A percentile compares a stretch with the other conserved stretches of the same genome.
These are phyloP conservation scores for Aschersonia sp. DNA, from an alignment of 2,329 filamentous ascomycete genomes.

Conservation along the genomic window DNA sequence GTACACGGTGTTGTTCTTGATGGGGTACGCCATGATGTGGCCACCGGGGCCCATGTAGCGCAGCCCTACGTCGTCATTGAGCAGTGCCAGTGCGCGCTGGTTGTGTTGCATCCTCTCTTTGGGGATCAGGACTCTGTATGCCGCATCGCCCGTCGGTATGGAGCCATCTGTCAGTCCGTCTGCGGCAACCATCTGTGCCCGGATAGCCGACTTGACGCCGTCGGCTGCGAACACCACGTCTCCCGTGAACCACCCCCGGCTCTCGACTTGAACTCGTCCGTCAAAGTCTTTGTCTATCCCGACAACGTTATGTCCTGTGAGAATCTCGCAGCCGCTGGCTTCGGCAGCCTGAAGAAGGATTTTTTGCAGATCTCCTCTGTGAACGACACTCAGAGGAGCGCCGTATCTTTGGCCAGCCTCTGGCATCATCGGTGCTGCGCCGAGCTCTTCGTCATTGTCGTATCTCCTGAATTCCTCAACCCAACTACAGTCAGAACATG, in stretches of 20 bases:
- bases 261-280: slow-evolving; percentile 28
- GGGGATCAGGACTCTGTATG: slow-evolving; percentile 38
- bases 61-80: slow-evolving; percentile 41
- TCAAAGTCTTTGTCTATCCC: slow-evolving; percentile 10
- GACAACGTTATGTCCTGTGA: slow-evolving; percentile 31
- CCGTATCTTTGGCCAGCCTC: slow-evolving; percentile 8
- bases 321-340: slow-evolving; percentile 9
- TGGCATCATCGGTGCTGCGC: slow-evolving; percentile 8
- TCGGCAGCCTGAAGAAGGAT: slow-evolving; percentile 43
- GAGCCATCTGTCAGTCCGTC: neutral
- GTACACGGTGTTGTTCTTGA: slow-evolving; percentile 49
- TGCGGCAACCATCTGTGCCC: slow-evolving; percentile 31
- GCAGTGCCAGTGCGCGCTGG: slow-evolving; percentile 46
- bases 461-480: slow-evolving; percentile 8
- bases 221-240: slow-evolving; percentile 28
- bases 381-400: slow-evolving; percentile 10
- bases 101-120: slow-evolving; percentile 48
- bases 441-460: slow-evolving; percentile 11
- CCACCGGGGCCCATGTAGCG: slow-evolving; percentile 53
- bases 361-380: slow-evolving; percentile 28
- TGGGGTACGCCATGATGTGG: slow-evolving; percentile 54
- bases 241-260: slow-evolving; percentile 22
- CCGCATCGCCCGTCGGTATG: slow-evolving; percentile 32
- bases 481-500: too few species aligned
- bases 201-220: slow-evolving; percentile 38